Conservation (phyloP, 2,329 filamentous ascomycete genomes). For the Phialophora expanda region DNA sequence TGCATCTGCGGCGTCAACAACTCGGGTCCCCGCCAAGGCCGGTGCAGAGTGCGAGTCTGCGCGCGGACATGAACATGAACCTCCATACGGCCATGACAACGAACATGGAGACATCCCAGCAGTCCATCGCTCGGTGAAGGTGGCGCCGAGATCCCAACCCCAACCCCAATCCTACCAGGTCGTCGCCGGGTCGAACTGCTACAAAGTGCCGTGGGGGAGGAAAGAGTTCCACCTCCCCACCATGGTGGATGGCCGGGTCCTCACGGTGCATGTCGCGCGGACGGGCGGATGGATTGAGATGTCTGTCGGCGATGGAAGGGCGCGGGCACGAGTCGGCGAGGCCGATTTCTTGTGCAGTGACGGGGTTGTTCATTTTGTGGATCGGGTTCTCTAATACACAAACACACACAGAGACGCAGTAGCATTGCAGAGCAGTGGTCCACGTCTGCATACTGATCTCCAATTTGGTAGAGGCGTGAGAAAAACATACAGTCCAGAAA, state of each 20-base stretch:
- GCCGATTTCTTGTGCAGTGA: constrained; percentile 10
- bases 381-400: neutral
- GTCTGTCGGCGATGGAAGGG: neutral
- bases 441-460: no score
- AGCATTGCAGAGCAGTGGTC: no score
- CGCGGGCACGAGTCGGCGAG: neutral
- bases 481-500: no score
- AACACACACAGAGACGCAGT: no score
- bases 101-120: neutral
- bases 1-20: no score
- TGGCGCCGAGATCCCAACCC: neutral
- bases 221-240: neutral
- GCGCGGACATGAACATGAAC: no score
- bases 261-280: constrained; percentile 1
- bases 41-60: no score
- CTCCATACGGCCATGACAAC: neutral
- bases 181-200: neutral
- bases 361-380: constrained; percentile 6
- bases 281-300: neutral
- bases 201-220: constrained; percentile 8
- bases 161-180: neutral
- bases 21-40: no score
- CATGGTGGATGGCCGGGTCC: neutral
- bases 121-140: neutral
- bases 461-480: no score